phyloP scores from a whole-genome alignment of 2,329 filamentous ascomycete genomes.

The Dactylellina haptotyla region DNA sequence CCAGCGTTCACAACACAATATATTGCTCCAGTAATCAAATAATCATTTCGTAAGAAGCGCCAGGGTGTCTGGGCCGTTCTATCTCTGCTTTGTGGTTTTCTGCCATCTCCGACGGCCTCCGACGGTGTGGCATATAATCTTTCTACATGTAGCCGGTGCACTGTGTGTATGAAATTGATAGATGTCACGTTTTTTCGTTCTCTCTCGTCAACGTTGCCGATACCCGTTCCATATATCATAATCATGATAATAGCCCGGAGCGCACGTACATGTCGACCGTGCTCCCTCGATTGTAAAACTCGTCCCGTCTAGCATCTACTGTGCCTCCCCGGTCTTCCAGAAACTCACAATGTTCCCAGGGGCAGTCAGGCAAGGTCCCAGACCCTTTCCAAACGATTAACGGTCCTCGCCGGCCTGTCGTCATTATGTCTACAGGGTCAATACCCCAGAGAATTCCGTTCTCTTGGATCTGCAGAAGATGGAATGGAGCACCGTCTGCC shows the following conservation, averaged over 20 bases:
- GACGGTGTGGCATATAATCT: conserved; percentile 12
- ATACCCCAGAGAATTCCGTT: conserved; percentile 25
- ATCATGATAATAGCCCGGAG: conserved; percentile 24
- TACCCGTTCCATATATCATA: conserved; percentile 26
- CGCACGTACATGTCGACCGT: neutral
- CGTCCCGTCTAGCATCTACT: neutral
- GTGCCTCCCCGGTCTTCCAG: neutral
- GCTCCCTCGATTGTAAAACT: neutral
- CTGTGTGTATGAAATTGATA: conserved; percentile 24
- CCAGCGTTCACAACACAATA: no score
- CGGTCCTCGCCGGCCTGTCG: conserved; percentile 30
- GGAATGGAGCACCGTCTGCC: conserved; percentile 33
- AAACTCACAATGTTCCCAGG: neutral
- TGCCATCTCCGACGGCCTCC: neutral
- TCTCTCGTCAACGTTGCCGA: conserved; percentile 6
- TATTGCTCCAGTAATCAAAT: no score
- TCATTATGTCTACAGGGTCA: conserved; percentile 24
- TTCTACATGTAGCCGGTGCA: conserved; percentile 22
- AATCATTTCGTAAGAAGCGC: no score
- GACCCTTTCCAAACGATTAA: neutral
- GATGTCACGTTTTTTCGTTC: conserved; percentile 41
- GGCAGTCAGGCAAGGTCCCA: neutral
- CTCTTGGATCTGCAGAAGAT: conserved; percentile 37
- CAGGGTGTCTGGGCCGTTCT: neutral
- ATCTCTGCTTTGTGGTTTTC: neutral